These are phyloP conservation scores for Coffea canephora DNA, from an alignment of 257 asterid genomes.

Conservation along the genomic window DNA sequence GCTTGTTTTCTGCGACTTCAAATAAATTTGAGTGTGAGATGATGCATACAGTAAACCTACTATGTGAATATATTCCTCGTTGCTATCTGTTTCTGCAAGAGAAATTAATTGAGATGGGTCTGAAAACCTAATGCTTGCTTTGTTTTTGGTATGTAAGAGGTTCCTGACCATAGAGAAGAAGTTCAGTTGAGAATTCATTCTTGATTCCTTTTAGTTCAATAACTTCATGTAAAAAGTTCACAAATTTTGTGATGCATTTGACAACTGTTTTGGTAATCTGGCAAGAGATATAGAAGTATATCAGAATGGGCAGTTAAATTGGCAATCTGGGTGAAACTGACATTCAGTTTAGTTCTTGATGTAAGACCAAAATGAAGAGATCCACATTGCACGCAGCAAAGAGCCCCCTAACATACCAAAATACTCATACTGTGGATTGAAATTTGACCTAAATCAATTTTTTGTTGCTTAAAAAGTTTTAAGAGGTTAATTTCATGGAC, in stretches of 20 bases:
- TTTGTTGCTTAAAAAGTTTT: too few relatives aligned
- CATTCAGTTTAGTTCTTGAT: neutral
- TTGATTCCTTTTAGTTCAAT: neutral
- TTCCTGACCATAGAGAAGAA: neutral
- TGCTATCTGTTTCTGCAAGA: neutral
- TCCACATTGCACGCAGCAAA: too few relatives aligned
- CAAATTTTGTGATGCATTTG: neutral
- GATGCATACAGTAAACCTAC: neutral
- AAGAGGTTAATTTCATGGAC: neutral
- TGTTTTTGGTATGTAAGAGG: neutral
- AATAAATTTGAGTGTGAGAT: neutral
- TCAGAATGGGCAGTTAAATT: neutral
- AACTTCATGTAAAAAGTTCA: neutral
- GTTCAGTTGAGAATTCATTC: neutral
- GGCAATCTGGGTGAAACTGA: neutral
- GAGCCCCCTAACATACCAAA: too few relatives aligned
- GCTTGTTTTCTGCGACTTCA: neutral
- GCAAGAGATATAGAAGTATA: neutral
- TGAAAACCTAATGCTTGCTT: neutral
- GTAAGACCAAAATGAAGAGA: too few relatives aligned
- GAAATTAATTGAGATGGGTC: neutral
- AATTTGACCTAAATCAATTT: too few relatives aligned
- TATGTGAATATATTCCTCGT: neutral
- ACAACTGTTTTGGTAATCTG: neutral
- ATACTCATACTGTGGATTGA: too few relatives aligned